Percentiles rank a stretch among this genome's conserved stretches.
Conservation (phyloP, 1,139 yeast genomes). For the Geotrichum bryndzae region DNA sequence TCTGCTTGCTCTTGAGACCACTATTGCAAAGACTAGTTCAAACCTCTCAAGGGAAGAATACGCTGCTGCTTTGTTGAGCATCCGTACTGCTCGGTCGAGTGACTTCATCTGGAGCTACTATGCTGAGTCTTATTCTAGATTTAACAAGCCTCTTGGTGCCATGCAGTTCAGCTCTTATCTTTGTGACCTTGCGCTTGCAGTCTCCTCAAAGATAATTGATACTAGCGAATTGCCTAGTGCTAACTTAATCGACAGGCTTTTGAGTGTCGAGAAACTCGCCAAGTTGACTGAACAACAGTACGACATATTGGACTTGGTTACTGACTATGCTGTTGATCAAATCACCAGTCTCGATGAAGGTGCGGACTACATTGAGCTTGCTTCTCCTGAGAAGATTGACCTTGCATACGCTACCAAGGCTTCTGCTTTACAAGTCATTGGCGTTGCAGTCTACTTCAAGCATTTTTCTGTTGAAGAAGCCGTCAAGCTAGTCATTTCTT, state of each 20-base stretch:
- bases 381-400: slow-evolving; percentile 40
- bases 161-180: slow-evolving; percentile 27
- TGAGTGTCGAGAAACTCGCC: slow-evolving; percentile 22
- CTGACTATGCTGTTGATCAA: slow-evolving; percentile 32
- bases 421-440: slow-evolving; percentile 40
- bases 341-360: slow-evolving; percentile 41
- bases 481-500: slow-evolving; percentile 33
- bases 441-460: slow-evolving; percentile 36
- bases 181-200: slow-evolving; percentile 25
- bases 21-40: slow-evolving; percentile 31
- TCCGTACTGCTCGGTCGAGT: background rate
- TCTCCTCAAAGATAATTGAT: slow-evolving; percentile 22
- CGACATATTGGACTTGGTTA: slow-evolving; percentile 29
- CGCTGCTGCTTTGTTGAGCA: background rate
- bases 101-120: slow-evolving; percentile 15
- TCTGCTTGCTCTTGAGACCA: slow-evolving; percentile 32
- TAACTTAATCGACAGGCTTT: slow-evolving; percentile 21
- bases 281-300: slow-evolving; percentile 14
- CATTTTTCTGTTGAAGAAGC: slow-evolving; percentile 33
- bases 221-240: slow-evolving; percentile 27
- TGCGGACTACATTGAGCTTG: slow-evolving; percentile 39
- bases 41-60: slow-evolving; percentile 13
- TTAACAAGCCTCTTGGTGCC: slow-evolving; percentile 33
- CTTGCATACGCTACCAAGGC: slow-evolving; percentile 42
- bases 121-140: slow-evolving; percentile 24